phyloP scores from a whole-genome alignment of 352 stramenopile species.

The Globisporangium echinulatum region DNA sequence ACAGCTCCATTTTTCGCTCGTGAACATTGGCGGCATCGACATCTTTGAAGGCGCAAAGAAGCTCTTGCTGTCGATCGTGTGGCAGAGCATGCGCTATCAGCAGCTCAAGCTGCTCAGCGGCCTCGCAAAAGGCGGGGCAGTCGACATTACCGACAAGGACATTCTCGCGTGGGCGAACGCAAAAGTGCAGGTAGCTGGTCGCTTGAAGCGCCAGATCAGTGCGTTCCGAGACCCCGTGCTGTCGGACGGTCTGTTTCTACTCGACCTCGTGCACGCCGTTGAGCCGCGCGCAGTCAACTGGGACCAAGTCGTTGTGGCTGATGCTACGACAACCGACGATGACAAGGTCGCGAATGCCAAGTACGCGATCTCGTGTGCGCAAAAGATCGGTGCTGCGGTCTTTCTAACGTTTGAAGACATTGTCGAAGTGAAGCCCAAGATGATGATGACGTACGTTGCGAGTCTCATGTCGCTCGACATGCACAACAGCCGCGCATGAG shows the following conservation, averaged over 20 bases:
- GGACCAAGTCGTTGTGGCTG: slow-evolving; percentile 55
- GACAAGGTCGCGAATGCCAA: slow-evolving; percentile 89
- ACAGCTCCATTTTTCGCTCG: slow-evolving; percentile 83
- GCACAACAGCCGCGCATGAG: slow-evolving; percentile 24
- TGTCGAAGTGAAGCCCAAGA: slow-evolving; percentile 91
- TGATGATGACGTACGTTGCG: slow-evolving; percentile 89
- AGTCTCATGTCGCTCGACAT: slow-evolving; percentile 82
- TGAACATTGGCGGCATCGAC: slow-evolving; percentile 89
- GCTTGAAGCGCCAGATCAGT: slow-evolving; percentile 65
- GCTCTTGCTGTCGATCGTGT: slow-evolving; percentile 91
- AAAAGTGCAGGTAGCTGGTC: slow-evolving; percentile 74
- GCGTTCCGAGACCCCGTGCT: slow-evolving; percentile 81
- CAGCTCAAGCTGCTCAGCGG: slow-evolving; percentile 81
- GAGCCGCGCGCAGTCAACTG: slow-evolving; percentile 87
- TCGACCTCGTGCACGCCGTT: slow-evolving; percentile 85
- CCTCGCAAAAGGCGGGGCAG: slow-evolving; percentile 28
- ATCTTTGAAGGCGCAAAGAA: slow-evolving; percentile 92
- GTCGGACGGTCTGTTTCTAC: slow-evolving; percentile 73
- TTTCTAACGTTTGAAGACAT: slow-evolving; percentile 93
- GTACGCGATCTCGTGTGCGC: slow-evolving; percentile 90
- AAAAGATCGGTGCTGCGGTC: slow-evolving; percentile 90
- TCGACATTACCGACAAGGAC: slow-evolving; percentile 72
- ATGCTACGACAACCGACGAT: slow-evolving; percentile 46
- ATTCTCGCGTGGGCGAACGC: slow-evolving; percentile 82
- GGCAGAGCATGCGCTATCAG: slow-evolving; percentile 92